Evolutionary conservation across 129 eudicot species (phyloP).

Genomic region (Arctium lappa): DNA sequence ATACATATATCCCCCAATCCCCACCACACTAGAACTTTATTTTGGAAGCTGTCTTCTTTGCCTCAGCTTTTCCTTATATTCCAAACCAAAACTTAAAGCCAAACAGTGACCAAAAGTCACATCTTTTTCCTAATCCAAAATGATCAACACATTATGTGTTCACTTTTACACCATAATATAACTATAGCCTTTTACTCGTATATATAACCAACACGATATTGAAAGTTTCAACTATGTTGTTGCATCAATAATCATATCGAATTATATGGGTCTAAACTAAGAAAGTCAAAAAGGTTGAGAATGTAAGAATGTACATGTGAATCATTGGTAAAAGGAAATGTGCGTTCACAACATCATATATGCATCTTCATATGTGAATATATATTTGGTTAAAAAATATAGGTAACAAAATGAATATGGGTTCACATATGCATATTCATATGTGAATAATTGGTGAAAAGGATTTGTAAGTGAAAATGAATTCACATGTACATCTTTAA

Average conservation of each 20-base stretch:
- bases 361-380: neutral
- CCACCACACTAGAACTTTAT: slow-evolving; percentile 40
- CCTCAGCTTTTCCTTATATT: slow-evolving; percentile 39
- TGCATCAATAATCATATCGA: neutral
- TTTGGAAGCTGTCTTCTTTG: slow-evolving; percentile 41
- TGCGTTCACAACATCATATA: neutral
- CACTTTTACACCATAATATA: neutral
- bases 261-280: neutral
- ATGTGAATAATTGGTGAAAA: too few relatives aligned
- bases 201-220: neutral
- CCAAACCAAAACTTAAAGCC: slow-evolving; percentile 47
- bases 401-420: too few relatives aligned
- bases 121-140: slow-evolving; percentile 12
- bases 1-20: slow-evolving; percentile 22
- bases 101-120: slow-evolving; percentile 19
- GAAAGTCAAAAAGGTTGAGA: neutral
- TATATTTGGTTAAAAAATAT: too few relatives aligned
- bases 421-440: neutral
- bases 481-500: too few relatives aligned
- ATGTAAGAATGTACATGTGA: neutral
- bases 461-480: too few relatives aligned
- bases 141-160: neutral
- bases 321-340: too few relatives aligned
- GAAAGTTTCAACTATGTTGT: neutral
- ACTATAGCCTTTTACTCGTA: too few relatives aligned